These are phyloP conservation scores for Alternaria panax DNA, from an alignment of 2,329 filamentous ascomycete species.

Conservation along the genomic window DNA sequence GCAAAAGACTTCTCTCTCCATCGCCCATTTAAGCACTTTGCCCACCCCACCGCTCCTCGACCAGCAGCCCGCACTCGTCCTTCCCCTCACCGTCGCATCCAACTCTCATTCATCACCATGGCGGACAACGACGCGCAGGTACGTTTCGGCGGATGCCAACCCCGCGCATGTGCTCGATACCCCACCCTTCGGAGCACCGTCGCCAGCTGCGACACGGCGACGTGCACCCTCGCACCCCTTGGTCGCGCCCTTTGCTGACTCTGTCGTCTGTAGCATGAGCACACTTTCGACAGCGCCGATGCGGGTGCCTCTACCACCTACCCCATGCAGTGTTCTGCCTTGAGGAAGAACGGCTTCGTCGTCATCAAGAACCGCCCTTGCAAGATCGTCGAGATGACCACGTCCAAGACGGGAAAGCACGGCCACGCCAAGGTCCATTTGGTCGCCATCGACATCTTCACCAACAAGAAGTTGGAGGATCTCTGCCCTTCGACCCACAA, in stretches of 20 bases:
- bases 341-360: conserved; percentile 99
- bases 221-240: conserved; percentile 11
- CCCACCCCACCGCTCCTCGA: conserved; percentile 39
- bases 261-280: conserved; percentile 56
- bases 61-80: conserved; percentile 36
- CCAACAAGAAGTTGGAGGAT: conserved; percentile 99
- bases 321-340: conserved; percentile 99
- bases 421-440: conserved; percentile 99
- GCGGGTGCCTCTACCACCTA: conserved; percentile 93
- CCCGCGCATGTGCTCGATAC: conserved; percentile 40
- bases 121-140: conserved; percentile 70
- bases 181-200: conserved; percentile 48
- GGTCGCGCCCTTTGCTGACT: conserved; percentile 26
- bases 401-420: conserved; percentile 99
- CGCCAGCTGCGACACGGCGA: conserved; percentile 42
- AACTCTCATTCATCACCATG: conserved; percentile 63
- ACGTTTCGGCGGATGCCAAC: conserved; percentile 47
- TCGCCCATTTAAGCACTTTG: conserved; percentile 35
- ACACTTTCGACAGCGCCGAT: conserved; percentile 91
- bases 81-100: conserved; percentile 45
- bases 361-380: conserved; percentile 98
- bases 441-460: conserved; percentile 99
- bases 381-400: conserved; percentile 99
- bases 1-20: conserved; percentile 40
- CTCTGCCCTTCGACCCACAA: conserved; percentile 96